A percentile compares a stretch with the other conserved stretches of the same genome.
These are phyloP conservation scores for Sanghuangporus sanghuang DNA, from an alignment of 1,284 basidiomycete species.

Conservation along the genomic window DNA sequence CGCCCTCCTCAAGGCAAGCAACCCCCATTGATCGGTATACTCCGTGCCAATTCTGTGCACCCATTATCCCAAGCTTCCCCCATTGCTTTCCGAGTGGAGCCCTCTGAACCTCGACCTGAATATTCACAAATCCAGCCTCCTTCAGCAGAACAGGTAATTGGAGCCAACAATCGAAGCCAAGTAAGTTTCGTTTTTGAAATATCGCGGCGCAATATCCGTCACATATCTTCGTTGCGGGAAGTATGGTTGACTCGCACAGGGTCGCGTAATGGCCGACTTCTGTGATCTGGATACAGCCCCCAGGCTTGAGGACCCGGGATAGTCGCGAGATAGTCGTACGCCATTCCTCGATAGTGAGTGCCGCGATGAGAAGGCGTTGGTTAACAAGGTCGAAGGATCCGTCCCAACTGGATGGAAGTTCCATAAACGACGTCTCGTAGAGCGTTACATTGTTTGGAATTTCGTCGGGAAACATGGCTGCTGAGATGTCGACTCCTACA, in stretches of 20 bases:
- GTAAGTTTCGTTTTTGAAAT: not conserved
- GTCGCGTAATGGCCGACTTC: conserved; percentile 18
- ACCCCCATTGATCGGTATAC: not conserved
- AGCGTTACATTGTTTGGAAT: conserved; percentile 9
- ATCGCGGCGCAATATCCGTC: not conserved
- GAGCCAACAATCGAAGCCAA: not conserved
- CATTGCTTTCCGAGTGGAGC: conserved; percentile 2
- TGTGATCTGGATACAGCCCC: conserved; percentile 27
- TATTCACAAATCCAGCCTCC: conserved; percentile 4
- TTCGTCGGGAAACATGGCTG: conserved; percentile 3
- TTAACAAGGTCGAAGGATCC: conserved; percentile 27
- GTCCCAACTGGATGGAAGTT: conserved; percentile 20
- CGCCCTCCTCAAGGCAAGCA: not conserved
- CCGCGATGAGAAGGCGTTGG: conserved; percentile 29
- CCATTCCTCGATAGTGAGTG: conserved; percentile 28
- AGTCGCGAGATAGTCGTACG: conserved; percentile 23
- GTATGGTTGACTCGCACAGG: not conserved
- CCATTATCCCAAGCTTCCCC: not conserved
- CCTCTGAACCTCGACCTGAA: not conserved
- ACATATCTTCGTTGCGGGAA: not conserved
- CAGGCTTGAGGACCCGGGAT: conserved; percentile 27
- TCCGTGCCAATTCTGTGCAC: not conserved
- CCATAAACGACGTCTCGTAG: not conserved
- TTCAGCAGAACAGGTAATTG: not conserved
- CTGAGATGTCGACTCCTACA: conserved; percentile 8